These are phyloP conservation scores for Metschnikowia continentalis DNA, from an alignment of 805 yeast genomes.

Conservation along the genomic window DNA sequence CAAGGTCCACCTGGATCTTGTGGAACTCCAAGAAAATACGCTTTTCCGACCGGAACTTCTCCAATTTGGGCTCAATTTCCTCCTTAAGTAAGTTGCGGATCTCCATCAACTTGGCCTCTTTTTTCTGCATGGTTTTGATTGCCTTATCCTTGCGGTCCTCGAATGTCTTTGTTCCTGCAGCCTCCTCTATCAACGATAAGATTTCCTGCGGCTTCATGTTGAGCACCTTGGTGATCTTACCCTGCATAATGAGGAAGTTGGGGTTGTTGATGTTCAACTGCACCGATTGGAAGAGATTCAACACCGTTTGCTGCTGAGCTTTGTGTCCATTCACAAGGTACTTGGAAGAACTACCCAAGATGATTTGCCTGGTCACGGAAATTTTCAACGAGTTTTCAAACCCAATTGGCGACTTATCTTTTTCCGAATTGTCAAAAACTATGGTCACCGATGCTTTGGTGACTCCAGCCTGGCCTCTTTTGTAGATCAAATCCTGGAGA, in stretches of 20 bases:
- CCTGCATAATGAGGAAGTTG: conserved; percentile 96
- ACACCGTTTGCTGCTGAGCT: conserved; percentile 90
- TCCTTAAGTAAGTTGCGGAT: conserved; percentile 69
- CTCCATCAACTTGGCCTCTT: conserved; percentile 78
- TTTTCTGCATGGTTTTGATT: conserved; percentile 84
- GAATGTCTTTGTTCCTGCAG: conserved; percentile 95
- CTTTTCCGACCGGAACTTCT: conserved; percentile 75
- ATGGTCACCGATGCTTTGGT: conserved; percentile 96
- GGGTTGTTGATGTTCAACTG: conserved; percentile 96
- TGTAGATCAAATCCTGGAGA: conserved; percentile 89
- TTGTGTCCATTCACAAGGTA: conserved; percentile 93
- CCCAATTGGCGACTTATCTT: conserved; percentile 77
- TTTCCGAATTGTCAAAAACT: conserved; percentile 84
- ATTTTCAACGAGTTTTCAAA: conserved; percentile 74
- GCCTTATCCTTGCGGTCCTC: conserved; percentile 93
- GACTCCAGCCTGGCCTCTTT: conserved; percentile 97
- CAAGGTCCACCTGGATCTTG: conserved; percentile 75
- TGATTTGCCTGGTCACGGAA: conserved; percentile 87
- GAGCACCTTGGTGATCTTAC: conserved; percentile 93
- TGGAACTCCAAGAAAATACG: conserved; percentile 81
- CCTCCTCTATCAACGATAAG: conserved; percentile 89
- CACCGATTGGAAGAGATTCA: conserved; percentile 87
- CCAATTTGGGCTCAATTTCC: conserved; percentile 91
- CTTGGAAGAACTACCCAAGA: conserved; percentile 87
- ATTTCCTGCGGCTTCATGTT: conserved; percentile 95